Evolutionary conservation across 2,329 filamentous ascomycete genomes (phyloP).

Genomic region (Aphanocladium album): DNA sequence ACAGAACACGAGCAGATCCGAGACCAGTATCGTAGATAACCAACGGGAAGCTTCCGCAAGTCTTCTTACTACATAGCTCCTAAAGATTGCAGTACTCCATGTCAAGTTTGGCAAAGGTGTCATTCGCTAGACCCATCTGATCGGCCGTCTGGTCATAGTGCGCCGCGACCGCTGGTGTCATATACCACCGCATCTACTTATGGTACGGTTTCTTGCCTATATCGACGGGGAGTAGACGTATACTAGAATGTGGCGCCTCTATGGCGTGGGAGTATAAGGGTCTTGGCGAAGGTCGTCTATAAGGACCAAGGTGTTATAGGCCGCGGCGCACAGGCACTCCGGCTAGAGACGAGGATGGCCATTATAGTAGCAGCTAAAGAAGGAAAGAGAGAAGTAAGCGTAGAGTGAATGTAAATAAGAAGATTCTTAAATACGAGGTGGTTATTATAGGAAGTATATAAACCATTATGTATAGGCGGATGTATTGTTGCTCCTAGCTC

Average conservation of each 20-base stretch:
- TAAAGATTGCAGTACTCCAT: slow-evolving; percentile 23
- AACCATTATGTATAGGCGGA: neutral
- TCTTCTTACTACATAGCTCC: slow-evolving; percentile 1
- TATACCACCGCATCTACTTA: slow-evolving; percentile 23
- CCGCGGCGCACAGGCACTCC: slow-evolving; percentile 25
- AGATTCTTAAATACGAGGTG: neutral
- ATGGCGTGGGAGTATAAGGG: slow-evolving; percentile 24
- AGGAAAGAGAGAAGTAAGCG: neutral
- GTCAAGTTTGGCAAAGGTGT: slow-evolving; percentile 24
- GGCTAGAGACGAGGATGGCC: slow-evolving; percentile 25
- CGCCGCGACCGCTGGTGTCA: slow-evolving; percentile 28
- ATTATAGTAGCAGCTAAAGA: slow-evolving; percentile 12
- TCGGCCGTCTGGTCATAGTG: slow-evolving; percentile 24
- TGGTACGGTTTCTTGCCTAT: slow-evolving; percentile 18
- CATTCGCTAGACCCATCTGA: slow-evolving; percentile 25
- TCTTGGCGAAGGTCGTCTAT: slow-evolving; percentile 28
- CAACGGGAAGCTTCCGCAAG: slow-evolving; percentile 20
- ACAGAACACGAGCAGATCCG: slow-evolving; percentile 32
- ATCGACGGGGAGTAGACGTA: slow-evolving; percentile 30
- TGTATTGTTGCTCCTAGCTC: neutral
- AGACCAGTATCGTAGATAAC: slow-evolving; percentile 39
- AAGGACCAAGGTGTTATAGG: slow-evolving; percentile 21
- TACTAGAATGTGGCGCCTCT: slow-evolving; percentile 21
- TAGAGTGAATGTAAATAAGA: neutral
- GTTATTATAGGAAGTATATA: too few relatives aligned